Evolutionary conservation across 345 rosid species (phyloP).

Genomic region (Bruguiera sexangula): DNA sequence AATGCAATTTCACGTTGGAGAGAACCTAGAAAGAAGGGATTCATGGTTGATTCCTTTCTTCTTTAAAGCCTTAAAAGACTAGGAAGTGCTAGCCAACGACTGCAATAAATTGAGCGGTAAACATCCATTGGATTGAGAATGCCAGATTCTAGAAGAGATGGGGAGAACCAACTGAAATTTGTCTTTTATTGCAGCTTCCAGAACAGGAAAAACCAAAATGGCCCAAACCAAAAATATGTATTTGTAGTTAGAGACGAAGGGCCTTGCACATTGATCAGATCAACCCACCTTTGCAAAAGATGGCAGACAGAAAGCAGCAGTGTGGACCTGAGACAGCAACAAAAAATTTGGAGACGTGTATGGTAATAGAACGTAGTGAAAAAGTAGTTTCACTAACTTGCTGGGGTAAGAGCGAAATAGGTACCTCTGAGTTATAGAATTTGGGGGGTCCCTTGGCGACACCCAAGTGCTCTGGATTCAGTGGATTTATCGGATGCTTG

Average conservation of each 20-base stretch:
- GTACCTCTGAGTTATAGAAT: conserved; percentile 22
- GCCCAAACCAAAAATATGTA: background rate
- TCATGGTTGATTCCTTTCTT: too few relatives aligned
- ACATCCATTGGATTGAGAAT: too few relatives aligned
- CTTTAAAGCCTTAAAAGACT: too few relatives aligned
- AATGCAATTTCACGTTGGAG: too few relatives aligned
- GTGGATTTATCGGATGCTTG: conserved; percentile 24
- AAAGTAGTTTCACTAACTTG: background rate
- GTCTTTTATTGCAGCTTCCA: background rate
- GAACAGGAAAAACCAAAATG: background rate
- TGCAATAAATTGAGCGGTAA: too few relatives aligned
- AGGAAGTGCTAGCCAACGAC: too few relatives aligned
- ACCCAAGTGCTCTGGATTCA: conserved; percentile 19
- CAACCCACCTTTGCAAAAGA: conserved; percentile 8
- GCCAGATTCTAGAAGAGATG: too few relatives aligned
- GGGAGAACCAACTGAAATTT: background rate
- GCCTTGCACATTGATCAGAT: background rate
- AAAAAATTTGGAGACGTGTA: background rate
- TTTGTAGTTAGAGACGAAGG: background rate
- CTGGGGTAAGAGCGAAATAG: background rate
- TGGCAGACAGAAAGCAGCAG: conserved; percentile 22
- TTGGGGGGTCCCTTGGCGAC: conserved; percentile 22
- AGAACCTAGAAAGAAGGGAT: too few relatives aligned
- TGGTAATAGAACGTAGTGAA: background rate
- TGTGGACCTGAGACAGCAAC: conserved; percentile 9